A percentile compares a stretch with the other conserved stretches of the same genome.
These are phyloP conservation scores for Tylopilus sp. DNA, from an alignment of 1,284 basidiomycete genomes.

Conservation along the genomic window DNA sequence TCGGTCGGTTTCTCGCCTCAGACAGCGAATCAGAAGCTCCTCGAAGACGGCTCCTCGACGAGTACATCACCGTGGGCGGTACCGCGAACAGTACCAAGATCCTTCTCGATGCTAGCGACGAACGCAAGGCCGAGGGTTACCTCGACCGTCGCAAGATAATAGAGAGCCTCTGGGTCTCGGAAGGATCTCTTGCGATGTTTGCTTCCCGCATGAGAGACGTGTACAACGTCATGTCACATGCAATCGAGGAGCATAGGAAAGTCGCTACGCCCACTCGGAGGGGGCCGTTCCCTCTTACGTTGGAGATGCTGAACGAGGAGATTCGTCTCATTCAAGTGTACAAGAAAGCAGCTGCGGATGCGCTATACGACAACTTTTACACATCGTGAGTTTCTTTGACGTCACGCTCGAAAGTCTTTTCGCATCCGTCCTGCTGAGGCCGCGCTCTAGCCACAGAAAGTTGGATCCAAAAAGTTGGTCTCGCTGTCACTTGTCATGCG, in stretches of 20 bases:
- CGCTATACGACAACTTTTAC: conserved; percentile 25
- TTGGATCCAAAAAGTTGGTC: conserved; percentile 27
- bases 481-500: background rate
- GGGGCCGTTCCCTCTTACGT: conserved; percentile 20
- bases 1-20: conserved; percentile 30
- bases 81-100: conserved; percentile 27
- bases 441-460: conserved; percentile 15
- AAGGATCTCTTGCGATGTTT: conserved; percentile 19
- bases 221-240: conserved; percentile 18
- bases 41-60: conserved; percentile 25
- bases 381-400: conserved; percentile 13
- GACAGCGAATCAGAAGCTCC: conserved; percentile 25
- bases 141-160: conserved; percentile 23
- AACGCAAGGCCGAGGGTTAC: conserved; percentile 25
- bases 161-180: conserved; percentile 17
- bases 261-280: conserved; percentile 13
- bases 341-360: conserved; percentile 15
- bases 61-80: conserved; percentile 30
- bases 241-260: conserved; percentile 24
- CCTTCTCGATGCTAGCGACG: conserved; percentile 24
- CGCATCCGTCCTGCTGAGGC: background rate
- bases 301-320: conserved; percentile 25
- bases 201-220: conserved; percentile 23
- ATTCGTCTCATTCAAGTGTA: conserved; percentile 23
- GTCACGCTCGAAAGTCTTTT: background rate